These are phyloP conservation scores for Mortierella sp. DNA, from an alignment of 371 early-diverging fungal genomes.

Conservation along the genomic window DNA sequence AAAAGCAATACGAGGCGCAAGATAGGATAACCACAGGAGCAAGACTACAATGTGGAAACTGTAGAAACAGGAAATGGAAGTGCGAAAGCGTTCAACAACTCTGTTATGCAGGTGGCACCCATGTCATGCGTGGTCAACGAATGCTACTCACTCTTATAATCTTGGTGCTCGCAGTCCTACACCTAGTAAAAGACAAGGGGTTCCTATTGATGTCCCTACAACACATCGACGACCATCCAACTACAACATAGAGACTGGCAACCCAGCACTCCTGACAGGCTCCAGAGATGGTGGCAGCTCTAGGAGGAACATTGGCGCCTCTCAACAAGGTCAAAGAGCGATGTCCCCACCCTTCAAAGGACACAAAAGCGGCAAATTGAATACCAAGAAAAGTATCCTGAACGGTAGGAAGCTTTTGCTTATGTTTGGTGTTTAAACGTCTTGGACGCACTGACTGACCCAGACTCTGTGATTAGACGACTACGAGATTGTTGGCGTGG, in stretches of 20 bases:
- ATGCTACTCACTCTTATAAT: too few species aligned
- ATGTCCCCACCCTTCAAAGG: constrained; percentile 1
- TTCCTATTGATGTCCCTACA: constrained; percentile 33
- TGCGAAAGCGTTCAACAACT: too few species aligned
- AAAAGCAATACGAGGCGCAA: too few species aligned
- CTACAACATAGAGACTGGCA: constrained; percentile 6
- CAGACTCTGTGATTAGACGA: constrained; percentile 4
- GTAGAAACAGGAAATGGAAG: too few species aligned
- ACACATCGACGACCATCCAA: constrained; percentile 17
- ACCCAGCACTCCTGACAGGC: constrained; percentile 26
- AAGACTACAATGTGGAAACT: too few species aligned
- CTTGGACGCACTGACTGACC: background rate
- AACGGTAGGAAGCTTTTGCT: constrained; percentile 4
- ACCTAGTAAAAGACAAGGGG: constrained; percentile 15
- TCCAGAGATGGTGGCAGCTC: constrained; percentile 8
- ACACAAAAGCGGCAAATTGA: too few species aligned
- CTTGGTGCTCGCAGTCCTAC: background rate
- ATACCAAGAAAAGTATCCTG: too few species aligned
- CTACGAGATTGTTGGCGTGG: constrained; percentile 17
- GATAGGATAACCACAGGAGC: too few species aligned
- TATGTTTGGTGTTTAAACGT: too few species aligned
- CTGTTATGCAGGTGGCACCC: too few species aligned
- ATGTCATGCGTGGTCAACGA: too few species aligned
- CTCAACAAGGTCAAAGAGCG: constrained; percentile 5
- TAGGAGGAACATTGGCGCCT: constrained; percentile 15